Base-by-base conservation (phyloP, 495 filamentous ascomycete species). In the Penicillium roqueforti region DNA sequence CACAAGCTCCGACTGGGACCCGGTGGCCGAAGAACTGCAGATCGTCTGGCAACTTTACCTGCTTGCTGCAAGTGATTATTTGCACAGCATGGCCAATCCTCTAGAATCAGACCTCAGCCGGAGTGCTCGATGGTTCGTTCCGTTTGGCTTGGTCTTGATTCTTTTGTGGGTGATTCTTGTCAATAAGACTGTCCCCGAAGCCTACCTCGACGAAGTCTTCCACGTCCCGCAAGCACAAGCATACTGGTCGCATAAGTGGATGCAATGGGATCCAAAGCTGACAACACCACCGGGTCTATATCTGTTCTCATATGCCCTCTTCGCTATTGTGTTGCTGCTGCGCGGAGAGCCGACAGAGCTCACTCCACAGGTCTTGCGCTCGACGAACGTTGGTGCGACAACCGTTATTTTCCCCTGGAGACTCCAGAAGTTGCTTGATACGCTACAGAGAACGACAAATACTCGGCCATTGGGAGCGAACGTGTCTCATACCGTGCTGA, bases 141-240 rank as follows among this genome's bases (percentile, higher is more conserved):
- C 74, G 11, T 77, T 77, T 53, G 63, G 63, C 7, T 54, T 77
- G 28, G 46, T 76, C 46, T 47, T 71, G 44, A 66, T 75, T 36
- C 67, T 71, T 18, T 9, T 71, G 23, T 77, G 74, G 74, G 63
- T 69, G 57, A 66, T 58, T 22, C 55, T 63, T 32, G 71, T 78
- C 60, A 71, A 68, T 48, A 44, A 65, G 32, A 58, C 59, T 46
- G 85, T 89, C 38, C 83, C 88, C 29, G 86, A 92, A 46, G 89
- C 92, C 9, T 97, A 97, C 67, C 77, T 96, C 13, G 93, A 98
- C 62, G 93, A 98, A 72, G 84, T 91, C 22, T 98, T 98, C 69
- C 93, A 98, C 62, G 84, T 97, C 45, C 86, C 90, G 3, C 93
- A 98, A 70, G 91, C 91, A 0, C 87, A 95, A 50, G 78, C 79